Evolutionary conservation across 2,329 filamentous ascomycete species (phyloP), one percentile per base, ranked within the genome.

Genomic region (Plenodomus biglobosus): DNA sequence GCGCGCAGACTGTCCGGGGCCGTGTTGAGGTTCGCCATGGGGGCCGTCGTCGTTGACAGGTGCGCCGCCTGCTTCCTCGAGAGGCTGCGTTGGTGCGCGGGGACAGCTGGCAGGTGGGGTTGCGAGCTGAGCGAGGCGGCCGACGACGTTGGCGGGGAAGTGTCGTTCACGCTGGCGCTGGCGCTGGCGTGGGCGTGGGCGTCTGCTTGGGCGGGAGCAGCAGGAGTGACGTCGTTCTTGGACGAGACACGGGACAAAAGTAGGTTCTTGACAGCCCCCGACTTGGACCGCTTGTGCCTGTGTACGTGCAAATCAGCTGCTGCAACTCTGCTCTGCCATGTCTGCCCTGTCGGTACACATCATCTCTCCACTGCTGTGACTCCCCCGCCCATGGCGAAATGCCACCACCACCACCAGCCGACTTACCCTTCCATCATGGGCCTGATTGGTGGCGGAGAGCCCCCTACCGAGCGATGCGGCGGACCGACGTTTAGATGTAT

Each of bases 271-370:
- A 72, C 70, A 46, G 56, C 64, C 53, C 53, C 55, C 42, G 69
- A 72, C 61, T 73, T 73, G 65, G 69, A 71, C 48, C 75, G 72
- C 63, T 76, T 76, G 66, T 75, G 74, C 38, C 69, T 71, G 59
- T 39, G 34, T 34, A 38, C 20, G 38, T 15, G 40, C 30, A 55
- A n/a, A 32, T 49, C 43, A 50, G 30, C 27, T 11, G n/a, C 44
- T 42, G 43, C 21, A 13, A 19, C 38, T 22, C 15, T 38, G 20
- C n/a, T 40, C 39, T 17, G 44, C 34, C 32, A 52, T 41, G 27
- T 10, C 27, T 32, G 27, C 22, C 5, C 22, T 24, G 27, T 11
- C 27, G 6, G 8, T 15, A 11, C 8, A 24, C 22, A 24, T 5
- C 22, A 5, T 24, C 6, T 11, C 11, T 11, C 6, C 5, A 11